Evolutionary conservation across 352 stramenopile genomes (phyloP), one percentile per base, ranked within the genome.

Genomic region (Pythium monospermum): DNA sequence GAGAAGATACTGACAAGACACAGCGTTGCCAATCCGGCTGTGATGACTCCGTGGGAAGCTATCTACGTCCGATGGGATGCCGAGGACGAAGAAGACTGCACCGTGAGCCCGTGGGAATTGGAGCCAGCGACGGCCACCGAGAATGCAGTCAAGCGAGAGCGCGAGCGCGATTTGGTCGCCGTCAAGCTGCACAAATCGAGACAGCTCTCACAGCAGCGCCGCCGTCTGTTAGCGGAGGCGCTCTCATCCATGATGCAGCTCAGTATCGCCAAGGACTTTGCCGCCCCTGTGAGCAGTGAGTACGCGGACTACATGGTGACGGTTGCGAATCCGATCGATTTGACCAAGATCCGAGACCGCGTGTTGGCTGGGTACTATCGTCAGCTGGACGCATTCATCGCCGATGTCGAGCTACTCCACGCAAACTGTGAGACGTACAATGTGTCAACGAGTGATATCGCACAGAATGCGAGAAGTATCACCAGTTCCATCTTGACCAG

Each of bases 371-470:
- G 66, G 0, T 96, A 92, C 53, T 96, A 94, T 42, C 82, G 85
- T 7, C 85, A 96, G 53, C 63, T 94, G 7, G 81, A 93, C 38
- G 83, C 82, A 2, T 84, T 94, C 37, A 59, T 92, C 28, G 67
- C 79, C 8, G 85, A 96, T 50, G 63, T 87, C 1, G 73, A 86
- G 43, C 55, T 94, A 19, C 55, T 96, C 33, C 73, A 64, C 15
- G 41, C 66, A 10, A 94, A 96, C 49, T 96, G 85, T 41, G 76
- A 93, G 53, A 83, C 70, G 21, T 96, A 92, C 64, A 96, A 96
- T 33, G 77, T 94, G 43, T 55, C 69, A 18, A 82, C 77, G 13
- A 92, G 83, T 36, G 52, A 65, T 5, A 96, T 96, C 47, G 77
- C 82, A 5, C 81, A 93, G 32, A 94, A 91, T 58, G 76, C 79